These are phyloP conservation scores for Mycosphaerella sp. DNA, from an alignment of 2,329 filamentous ascomycete species.

Conservation along the genomic window DNA sequence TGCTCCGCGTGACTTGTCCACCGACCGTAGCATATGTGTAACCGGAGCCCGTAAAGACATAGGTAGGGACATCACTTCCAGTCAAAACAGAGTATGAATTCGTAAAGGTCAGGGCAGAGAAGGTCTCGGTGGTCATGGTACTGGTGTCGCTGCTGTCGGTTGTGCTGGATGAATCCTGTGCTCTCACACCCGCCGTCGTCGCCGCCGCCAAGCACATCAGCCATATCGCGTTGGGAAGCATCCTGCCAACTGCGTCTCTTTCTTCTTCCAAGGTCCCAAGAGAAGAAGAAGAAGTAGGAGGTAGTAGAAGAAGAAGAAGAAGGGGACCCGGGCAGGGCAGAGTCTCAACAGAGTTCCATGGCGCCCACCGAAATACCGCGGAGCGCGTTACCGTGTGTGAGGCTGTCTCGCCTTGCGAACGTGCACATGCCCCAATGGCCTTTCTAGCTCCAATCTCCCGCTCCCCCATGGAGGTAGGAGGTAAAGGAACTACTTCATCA, in stretches of 20 bases:
- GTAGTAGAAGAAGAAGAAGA: background rate
- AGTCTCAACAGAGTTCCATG: background rate
- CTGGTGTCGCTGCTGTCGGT: conserved; percentile 19
- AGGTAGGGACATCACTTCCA: conserved; percentile 15
- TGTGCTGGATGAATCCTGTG: conserved; percentile 25
- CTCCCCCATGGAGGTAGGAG: too few species aligned
- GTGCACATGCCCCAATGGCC: too few species aligned
- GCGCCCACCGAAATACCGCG: too few species aligned
- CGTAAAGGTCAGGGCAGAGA: conserved; percentile 23
- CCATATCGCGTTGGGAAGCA: conserved; percentile 28
- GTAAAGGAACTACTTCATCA: too few species aligned
- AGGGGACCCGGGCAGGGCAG: background rate
- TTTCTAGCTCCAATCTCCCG: too few species aligned
- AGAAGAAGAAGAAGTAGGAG: background rate
- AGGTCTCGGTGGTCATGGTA: background rate
- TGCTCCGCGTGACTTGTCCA: conserved; percentile 19
- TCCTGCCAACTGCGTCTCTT: conserved; percentile 12
- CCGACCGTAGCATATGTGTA: conserved; percentile 27
- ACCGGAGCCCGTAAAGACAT: conserved; percentile 25
- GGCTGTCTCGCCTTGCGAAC: too few species aligned
- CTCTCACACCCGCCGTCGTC: conserved; percentile 31
- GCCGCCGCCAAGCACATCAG: conserved; percentile 33
- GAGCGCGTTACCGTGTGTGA: too few species aligned
- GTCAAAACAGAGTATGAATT: conserved; percentile 24
- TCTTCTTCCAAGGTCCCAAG: background rate